These are phyloP conservation scores for Canavalia gladiata DNA, from an alignment of 306 rosid genomes.

Conservation along the genomic window DNA sequence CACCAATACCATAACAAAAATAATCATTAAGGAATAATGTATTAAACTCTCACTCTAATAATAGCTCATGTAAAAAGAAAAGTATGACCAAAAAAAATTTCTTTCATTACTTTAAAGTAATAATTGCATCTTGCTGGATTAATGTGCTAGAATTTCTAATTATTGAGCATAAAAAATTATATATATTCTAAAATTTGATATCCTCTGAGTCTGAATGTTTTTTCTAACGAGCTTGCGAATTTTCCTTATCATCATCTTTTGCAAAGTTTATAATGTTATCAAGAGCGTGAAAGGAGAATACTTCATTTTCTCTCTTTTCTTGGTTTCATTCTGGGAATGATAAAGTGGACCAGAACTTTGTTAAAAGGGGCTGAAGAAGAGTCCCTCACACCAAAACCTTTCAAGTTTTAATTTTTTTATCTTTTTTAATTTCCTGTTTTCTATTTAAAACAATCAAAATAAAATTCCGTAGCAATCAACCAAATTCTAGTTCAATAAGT, in stretches of 20 bases:
- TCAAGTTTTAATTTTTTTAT: background rate
- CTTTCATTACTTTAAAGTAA: conserved; percentile 8
- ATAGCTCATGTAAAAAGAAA: background rate
- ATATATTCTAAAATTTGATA: background rate
- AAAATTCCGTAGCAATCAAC: background rate
- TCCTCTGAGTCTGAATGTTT: background rate
- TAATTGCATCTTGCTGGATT: background rate
- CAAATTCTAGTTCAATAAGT: background rate
- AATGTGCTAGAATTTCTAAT: background rate
- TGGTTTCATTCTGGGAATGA: background rate
- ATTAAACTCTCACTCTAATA: conserved; percentile 6
- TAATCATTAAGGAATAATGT: background rate
- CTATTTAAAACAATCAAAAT: conserved; percentile 1
- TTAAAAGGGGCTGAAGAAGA: background rate
- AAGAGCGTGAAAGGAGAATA: too few species aligned
- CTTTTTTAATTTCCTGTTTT: background rate
- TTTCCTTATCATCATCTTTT: too few species aligned
- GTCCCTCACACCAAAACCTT: background rate
- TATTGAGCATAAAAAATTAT: too few species aligned
- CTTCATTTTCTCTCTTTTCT: too few species aligned
- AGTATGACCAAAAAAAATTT: background rate
- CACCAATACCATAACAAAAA: conserved; percentile 5
- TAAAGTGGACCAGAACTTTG: background rate
- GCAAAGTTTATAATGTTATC: too few species aligned
- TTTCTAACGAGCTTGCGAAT: too few species aligned